A percentile compares a stretch with the other conserved stretches of the same genome.
Conservation (phyloP, 768 basidiomycete genomes). For the Leucogyrophana mollusca region DNA sequence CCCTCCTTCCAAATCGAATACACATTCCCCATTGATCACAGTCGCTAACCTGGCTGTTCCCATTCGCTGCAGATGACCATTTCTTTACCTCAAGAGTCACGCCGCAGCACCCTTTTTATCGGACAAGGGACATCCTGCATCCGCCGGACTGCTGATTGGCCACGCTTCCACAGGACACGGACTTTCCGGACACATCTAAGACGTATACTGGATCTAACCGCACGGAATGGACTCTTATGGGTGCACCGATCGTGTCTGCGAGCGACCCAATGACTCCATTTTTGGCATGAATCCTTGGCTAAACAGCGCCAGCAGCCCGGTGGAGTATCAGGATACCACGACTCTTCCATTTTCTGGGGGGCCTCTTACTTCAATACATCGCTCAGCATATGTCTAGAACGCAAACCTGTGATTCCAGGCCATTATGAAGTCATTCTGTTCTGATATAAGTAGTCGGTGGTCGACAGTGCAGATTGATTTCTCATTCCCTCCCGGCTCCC, state of each 20-base stretch:
- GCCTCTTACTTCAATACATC: slow-evolving; percentile 31
- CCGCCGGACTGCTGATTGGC: slow-evolving; percentile 8
- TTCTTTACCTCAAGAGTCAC: slow-evolving; percentile 28
- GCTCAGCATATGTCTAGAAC: slow-evolving; percentile 22
- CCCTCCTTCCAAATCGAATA: slow-evolving; percentile 23
- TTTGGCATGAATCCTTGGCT: slow-evolving; percentile 21
- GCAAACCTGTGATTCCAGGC: slow-evolving; percentile 14
- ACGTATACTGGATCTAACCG: slow-evolving; percentile 24
- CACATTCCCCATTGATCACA: slow-evolving; percentile 20
- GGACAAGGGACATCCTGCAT: slow-evolving; percentile 4
- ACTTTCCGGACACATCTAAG: slow-evolving; percentile 28
- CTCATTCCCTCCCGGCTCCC: slow-evolving; percentile 12
- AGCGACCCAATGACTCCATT: slow-evolving; percentile 13
- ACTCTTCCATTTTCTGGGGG: slow-evolving; percentile 29
- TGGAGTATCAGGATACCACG: slow-evolving; percentile 13
- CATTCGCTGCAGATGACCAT: slow-evolving; percentile 10
- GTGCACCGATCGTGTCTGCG: slow-evolving; percentile 13
- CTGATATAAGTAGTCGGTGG: slow-evolving; percentile 18
- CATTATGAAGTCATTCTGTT: slow-evolving; percentile 13
- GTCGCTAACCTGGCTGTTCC: slow-evolving; percentile 8
- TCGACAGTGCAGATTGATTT: slow-evolving; percentile 1
- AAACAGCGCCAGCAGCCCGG: slow-evolving; percentile 9
- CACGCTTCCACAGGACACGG: slow-evolving; percentile 19
- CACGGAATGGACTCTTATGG: slow-evolving; percentile 8
- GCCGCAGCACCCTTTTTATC: slow-evolving; percentile 10